These are phyloP conservation scores for Entomortierella parvispora DNA, from an alignment of 192 early-diverging fungal species.

Conservation along the genomic window DNA sequence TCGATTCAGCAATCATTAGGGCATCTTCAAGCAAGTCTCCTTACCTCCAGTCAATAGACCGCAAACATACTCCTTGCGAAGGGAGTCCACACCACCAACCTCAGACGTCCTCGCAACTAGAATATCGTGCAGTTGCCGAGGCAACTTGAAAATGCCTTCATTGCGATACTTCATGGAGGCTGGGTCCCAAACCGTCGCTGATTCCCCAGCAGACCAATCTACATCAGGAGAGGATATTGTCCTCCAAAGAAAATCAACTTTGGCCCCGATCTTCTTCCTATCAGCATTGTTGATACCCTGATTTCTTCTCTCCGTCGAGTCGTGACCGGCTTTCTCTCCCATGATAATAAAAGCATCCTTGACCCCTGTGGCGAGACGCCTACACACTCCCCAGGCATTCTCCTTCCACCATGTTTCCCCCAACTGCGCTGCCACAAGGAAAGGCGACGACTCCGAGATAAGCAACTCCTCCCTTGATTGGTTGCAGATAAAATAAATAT, in stretches of 20 bases:
- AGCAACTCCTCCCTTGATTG: constrained; percentile 40
- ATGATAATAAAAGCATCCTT: constrained; percentile 31
- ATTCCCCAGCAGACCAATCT: constrained; percentile 31
- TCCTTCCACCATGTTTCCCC: constrained; percentile 40
- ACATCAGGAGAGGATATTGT: constrained; percentile 33
- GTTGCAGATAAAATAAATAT: constrained; percentile 18
- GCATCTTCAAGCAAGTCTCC: constrained; percentile 10
- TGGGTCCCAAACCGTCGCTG: constrained; percentile 28
- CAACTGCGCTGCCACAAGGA: constrained; percentile 19
- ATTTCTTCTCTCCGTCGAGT: constrained; percentile 30
- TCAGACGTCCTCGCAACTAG: constrained; percentile 30
- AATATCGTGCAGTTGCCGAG: constrained; percentile 35
- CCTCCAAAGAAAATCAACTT: constrained; percentile 34
- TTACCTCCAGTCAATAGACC: constrained; percentile 37
- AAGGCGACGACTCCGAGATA: constrained; percentile 23
- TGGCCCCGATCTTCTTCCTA: constrained; percentile 30
- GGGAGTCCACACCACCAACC: constrained; percentile 30
- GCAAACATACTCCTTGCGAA: constrained; percentile 33
- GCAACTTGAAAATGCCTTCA: constrained; percentile 32
- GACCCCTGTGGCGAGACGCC: constrained; percentile 29
- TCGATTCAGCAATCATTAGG: constrained; percentile 4
- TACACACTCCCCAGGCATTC: constrained; percentile 35
- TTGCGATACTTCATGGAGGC: constrained; percentile 31
- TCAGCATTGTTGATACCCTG: constrained; percentile 19
- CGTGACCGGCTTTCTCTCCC: constrained; percentile 33